Evolutionary conservation across 192 early-diverging fungal species (phyloP).

Genomic region (Spizellomyces sp.): DNA sequence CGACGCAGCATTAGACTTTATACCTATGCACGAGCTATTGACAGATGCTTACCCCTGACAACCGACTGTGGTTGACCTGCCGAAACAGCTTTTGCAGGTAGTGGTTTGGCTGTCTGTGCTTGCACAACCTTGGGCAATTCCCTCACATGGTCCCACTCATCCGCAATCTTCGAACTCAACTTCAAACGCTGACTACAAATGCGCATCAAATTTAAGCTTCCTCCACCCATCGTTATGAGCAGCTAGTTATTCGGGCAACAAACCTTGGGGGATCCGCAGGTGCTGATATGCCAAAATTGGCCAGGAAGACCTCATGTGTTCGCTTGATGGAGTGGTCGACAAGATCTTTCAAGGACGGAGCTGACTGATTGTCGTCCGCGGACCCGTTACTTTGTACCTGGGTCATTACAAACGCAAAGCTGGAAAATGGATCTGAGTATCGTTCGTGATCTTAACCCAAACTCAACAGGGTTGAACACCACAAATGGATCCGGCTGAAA

Average conservation of each 20-base stretch:
- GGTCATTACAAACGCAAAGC: too few species aligned
- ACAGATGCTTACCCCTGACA: too few species aligned
- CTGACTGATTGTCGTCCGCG: not conserved
- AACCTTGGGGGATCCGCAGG: slow-evolving; percentile 39
- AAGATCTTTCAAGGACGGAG: slow-evolving; percentile 17
- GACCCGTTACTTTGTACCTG: too few species aligned
- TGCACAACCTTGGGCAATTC: slow-evolving; percentile 63
- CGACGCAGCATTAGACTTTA: too few species aligned
- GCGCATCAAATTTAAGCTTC: not conserved
- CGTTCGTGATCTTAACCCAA: too few species aligned
- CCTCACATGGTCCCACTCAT: slow-evolving; percentile 69
- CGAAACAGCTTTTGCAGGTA: not conserved
- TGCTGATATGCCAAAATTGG: slow-evolving; percentile 24
- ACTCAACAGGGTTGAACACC: too few species aligned
- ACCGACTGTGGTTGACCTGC: too few species aligned
- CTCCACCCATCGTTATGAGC: not conserved
- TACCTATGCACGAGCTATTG: too few species aligned
- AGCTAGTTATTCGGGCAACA: not conserved
- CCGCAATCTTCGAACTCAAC: slow-evolving; percentile 72
- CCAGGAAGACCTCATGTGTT: slow-evolving; percentile 42
- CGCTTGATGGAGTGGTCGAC: slow-evolving; percentile 34
- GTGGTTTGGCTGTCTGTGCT: slow-evolving; percentile 47
- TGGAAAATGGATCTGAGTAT: too few species aligned
- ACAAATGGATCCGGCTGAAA: too few species aligned
- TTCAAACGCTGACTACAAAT: slow-evolving; percentile 62